Conservation (phyloP, 2,329 filamentous ascomycete species). For the Nothopassalora personata region DNA sequence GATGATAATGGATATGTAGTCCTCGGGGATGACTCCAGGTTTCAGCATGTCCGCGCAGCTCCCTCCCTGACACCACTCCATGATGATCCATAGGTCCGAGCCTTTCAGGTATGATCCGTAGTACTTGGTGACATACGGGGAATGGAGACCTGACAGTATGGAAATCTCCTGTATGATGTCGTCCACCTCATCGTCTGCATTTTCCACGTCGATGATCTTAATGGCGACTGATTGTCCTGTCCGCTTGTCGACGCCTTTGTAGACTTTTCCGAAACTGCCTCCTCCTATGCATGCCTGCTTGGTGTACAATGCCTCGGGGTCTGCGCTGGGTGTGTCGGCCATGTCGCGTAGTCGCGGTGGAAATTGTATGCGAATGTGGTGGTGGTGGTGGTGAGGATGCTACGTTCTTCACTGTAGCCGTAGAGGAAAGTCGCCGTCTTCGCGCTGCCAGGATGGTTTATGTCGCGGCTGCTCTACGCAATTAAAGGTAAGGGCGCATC, state of each 20-base stretch:
- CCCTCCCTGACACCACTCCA: slow-evolving; percentile 97
- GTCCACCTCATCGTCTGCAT: slow-evolving; percentile 97
- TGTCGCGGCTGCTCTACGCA: neutral
- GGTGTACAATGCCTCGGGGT: slow-evolving; percentile 87
- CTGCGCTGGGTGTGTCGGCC: slow-evolving; percentile 44
- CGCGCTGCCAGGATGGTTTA: neutral
- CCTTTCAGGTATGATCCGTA: slow-evolving; percentile 95
- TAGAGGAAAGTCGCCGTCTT: neutral
- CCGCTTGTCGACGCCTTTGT: slow-evolving; percentile 94
- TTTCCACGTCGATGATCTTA: slow-evolving; percentile 98
- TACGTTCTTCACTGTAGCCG: neutral
- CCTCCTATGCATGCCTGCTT: slow-evolving; percentile 72
- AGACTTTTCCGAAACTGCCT: slow-evolving; percentile 97
- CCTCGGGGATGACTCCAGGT: slow-evolving; percentile 82
- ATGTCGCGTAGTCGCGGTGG: slow-evolving; percentile 9
- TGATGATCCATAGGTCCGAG: slow-evolving; percentile 96
- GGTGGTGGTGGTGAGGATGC: no score
- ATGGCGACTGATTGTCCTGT: slow-evolving; percentile 93
- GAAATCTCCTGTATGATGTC: slow-evolving; percentile 99
- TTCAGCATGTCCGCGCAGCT: slow-evolving; percentile 96
- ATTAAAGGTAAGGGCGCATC: neutral
- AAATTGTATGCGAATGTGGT: neutral
- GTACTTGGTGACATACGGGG: slow-evolving; percentile 95
- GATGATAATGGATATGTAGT: slow-evolving; percentile 95
- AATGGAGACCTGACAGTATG: slow-evolving; percentile 92